These are phyloP conservation scores for Calocybe cyanea DNA, from an alignment of 768 basidiomycete species.

Conservation along the genomic window DNA sequence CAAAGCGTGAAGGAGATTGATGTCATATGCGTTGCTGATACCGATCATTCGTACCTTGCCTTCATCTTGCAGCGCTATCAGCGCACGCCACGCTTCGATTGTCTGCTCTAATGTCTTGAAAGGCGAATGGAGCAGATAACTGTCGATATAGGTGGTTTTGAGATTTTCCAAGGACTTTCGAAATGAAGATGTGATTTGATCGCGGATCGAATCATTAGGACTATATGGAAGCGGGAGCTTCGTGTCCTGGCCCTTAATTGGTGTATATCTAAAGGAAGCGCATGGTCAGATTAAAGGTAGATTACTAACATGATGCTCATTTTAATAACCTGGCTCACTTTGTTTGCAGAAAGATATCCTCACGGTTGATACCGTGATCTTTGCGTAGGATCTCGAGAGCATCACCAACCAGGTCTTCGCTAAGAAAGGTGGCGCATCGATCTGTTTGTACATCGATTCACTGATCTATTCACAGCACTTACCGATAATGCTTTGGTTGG, in stretches of 20 bases:
- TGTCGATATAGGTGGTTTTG: constrained; percentile 70
- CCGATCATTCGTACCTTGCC: constrained; percentile 66
- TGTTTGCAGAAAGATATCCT: constrained; percentile 76
- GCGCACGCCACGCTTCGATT: constrained; percentile 63
- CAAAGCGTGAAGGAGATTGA: constrained; percentile 48
- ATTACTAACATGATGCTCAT: neutral
- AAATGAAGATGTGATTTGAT: constrained; percentile 64
- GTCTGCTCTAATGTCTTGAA: constrained; percentile 55
- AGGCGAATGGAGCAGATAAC: constrained; percentile 77
- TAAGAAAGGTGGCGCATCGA: constrained; percentile 20
- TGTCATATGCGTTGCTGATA: constrained; percentile 75
- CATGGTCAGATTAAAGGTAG: neutral
- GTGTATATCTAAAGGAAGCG: constrained; percentile 56
- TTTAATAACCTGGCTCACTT: constrained; percentile 61
- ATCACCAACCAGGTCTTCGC: constrained; percentile 79
- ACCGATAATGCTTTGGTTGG: constrained; percentile 74
- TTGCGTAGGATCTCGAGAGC: constrained; percentile 56
- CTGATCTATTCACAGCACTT: constrained; percentile 14
- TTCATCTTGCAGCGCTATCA: constrained; percentile 59
- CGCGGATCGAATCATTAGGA: constrained; percentile 42
- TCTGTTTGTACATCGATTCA: neutral
- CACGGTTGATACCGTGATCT: constrained; percentile 58
- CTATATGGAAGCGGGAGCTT: constrained; percentile 74
- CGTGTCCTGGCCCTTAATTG: constrained; percentile 68
- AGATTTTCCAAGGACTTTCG: constrained; percentile 64